Base-by-base conservation (phyloP, 2,329 filamentous ascomycete species). In the Paramyrothecium roridum region DNA sequence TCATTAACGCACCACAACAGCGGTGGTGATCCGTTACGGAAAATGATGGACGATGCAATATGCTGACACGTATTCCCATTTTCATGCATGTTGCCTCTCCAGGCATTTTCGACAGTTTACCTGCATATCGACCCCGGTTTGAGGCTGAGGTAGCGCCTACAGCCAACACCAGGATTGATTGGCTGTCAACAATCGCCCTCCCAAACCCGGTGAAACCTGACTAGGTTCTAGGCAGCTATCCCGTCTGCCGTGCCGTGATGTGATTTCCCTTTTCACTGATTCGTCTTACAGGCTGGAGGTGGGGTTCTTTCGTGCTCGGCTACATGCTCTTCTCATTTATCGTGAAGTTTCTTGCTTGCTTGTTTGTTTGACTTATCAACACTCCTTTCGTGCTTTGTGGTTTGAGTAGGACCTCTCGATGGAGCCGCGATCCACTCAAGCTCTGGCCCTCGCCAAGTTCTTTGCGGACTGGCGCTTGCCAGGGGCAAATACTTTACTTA, bases 381-480 rank as follows among this genome's bases (percentile, higher is more conserved):
- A 43, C 37, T 43, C 37, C 37, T 19, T 30, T 30, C 26, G 10
- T 30, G 26, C 26, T 6, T 30, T 30, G 4, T 30, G 4, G 26
- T 30, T 30, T 43, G 37, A 43, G n/a, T 19, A 16, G 16, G 7
- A 13, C 13, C 6, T 3, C 16, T 43, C 37, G 16, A 43, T 43
- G 37, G 49, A 51, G 19, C 13, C 49, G 40, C 8, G n/a, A 22
- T 37, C 49, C 3, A 33, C 17, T 20, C 49, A 51, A 40, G 49
- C 20, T 11, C 4, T 51, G 49, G 49, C 49, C n/a, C 20, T 51
- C 26, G 49, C 33, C 49, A 37, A 51, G 33, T 51, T 51, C 49
- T 51, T 51, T 30, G 26, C 49, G 10, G 49, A 51, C 8, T 51
- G 49, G 49, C 30, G 30, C 3, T 30, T 51, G 17, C 49, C 49